These are phyloP conservation scores for Camellia granthamiana DNA, from an alignment of 148 eudicot species.

Conservation along the genomic window DNA sequence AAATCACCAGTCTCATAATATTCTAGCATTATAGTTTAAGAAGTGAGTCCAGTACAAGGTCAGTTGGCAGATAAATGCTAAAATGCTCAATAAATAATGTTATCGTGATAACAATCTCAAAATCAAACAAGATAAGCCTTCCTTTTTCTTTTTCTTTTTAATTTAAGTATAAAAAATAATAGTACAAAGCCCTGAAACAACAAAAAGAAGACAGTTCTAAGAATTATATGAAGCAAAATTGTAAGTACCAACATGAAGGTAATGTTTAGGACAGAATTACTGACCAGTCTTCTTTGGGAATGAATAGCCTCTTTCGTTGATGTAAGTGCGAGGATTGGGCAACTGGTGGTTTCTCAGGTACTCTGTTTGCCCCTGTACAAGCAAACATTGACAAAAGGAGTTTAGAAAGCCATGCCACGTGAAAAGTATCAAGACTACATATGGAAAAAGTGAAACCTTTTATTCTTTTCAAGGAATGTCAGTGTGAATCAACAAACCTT, in stretches of 20 bases:
- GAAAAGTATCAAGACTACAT: neutral
- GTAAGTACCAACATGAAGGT: neutral
- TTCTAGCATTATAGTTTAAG: neutral
- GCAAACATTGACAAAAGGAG: conserved; percentile 1
- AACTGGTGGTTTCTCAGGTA: conserved; percentile 69
- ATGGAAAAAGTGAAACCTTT: no score
- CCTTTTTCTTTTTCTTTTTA: neutral
- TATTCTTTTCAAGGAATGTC: no score
- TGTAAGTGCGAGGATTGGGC: conserved; percentile 90
- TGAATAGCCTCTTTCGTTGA: conserved; percentile 63
- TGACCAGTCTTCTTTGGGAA: conserved; percentile 85
- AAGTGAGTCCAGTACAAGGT: neutral
- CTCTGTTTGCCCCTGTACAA: conserved; percentile 73
- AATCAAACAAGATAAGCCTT: neutral
- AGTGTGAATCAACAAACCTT: conserved; percentile 46
- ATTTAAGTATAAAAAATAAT: neutral
- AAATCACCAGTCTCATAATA: neutral
- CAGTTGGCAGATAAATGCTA: neutral
- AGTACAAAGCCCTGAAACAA: neutral
- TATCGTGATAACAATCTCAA: neutral
- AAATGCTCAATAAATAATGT: neutral
- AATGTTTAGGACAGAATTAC: conserved; percentile 2
- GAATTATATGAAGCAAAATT: neutral
- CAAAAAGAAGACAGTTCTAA: neutral
- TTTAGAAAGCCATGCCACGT: neutral